These are phyloP conservation scores for Solanum virginianum DNA, from an alignment of 257 asterid genomes.

Conservation along the genomic window DNA sequence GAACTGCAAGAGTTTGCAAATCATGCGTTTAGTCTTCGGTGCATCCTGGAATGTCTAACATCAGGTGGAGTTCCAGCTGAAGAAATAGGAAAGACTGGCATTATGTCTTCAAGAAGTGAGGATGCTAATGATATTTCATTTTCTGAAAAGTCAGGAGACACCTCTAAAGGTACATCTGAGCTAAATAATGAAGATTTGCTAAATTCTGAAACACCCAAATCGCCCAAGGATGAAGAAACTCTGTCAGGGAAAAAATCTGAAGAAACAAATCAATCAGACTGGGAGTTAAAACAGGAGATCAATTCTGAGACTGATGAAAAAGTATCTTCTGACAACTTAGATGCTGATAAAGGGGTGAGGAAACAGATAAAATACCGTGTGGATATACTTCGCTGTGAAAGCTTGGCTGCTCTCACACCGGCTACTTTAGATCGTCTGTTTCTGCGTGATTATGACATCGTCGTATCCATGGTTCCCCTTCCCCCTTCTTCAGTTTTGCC, in stretches of 20 bases:
- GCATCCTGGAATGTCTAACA: slow-evolving; percentile 84
- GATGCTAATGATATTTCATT: slow-evolving; percentile 23
- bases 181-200: slow-evolving; percentile 16
- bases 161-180: slow-evolving; percentile 17
- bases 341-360: slow-evolving; percentile 37
- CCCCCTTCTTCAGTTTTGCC: slow-evolving; percentile 95
- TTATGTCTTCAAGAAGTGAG: slow-evolving; percentile 26
- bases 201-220: slow-evolving; percentile 9
- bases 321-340: slow-evolving; percentile 25
- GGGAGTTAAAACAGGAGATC: slow-evolving; percentile 25
- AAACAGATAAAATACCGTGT: slow-evolving; percentile 62
- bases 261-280: slow-evolving; percentile 18
- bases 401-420: slow-evolving; percentile 87
- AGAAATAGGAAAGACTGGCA: slow-evolving; percentile 23
- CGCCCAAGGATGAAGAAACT: slow-evolving; percentile 26
- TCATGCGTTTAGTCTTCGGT: slow-evolving; percentile 96
- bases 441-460: slow-evolving; percentile 87
- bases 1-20: slow-evolving; percentile 97
- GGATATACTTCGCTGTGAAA: slow-evolving; percentile 97
- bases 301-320: slow-evolving; percentile 34
- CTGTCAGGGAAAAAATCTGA: slow-evolving; percentile 20
- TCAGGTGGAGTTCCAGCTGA: slow-evolving; percentile 73
- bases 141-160: slow-evolving; percentile 19
- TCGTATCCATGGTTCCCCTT: slow-evolving; percentile 96
- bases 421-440: slow-evolving; percentile 92